A percentile compares a stretch with the other conserved stretches of the same genome.
These are phyloP conservation scores for Paracamarosporium sp. DNA, from an alignment of 2,329 filamentous ascomycete species.

Conservation along the genomic window DNA sequence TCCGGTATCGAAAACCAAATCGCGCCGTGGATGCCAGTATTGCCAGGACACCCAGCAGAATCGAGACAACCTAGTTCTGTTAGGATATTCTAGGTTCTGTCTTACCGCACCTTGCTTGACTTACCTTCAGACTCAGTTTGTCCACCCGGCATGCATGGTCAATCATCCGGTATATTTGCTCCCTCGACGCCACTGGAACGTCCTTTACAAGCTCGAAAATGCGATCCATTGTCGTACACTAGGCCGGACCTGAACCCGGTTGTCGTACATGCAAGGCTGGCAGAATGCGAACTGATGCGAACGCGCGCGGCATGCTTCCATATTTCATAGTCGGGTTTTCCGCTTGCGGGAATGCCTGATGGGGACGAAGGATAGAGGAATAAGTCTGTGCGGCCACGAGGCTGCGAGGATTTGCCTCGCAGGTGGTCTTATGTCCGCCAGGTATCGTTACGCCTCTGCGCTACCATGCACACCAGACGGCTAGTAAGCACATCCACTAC, in stretches of 20 bases:
- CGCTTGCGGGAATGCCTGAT: conserved; percentile 6
- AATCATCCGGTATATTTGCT: conserved; percentile 9
- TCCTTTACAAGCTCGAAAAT: conserved; percentile 11
- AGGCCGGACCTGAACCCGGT: neutral
- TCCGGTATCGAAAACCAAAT: conserved; percentile 12
- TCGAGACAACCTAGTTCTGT: conserved; percentile 7
- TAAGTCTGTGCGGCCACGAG: conserved; percentile 7
- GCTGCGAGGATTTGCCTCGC: neutral
- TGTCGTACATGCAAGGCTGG: neutral
- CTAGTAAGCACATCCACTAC: neutral
- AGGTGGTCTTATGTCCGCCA: neutral
- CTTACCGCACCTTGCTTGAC: neutral
- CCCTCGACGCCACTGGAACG: neutral
- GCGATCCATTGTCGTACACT: conserved; percentile 10
- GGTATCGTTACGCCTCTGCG: neutral
- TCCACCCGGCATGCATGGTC: conserved; percentile 17
- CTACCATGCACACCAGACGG: too few species aligned
- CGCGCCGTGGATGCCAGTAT: conserved; percentile 13
- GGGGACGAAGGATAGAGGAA: conserved; percentile 2
- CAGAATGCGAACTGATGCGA: neutral
- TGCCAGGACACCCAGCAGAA: conserved; percentile 10
- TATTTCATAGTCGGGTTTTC: conserved; percentile 11
- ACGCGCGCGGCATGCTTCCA: neutral
- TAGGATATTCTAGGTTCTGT: neutral
- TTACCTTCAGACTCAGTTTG: conserved; percentile 14